Conservation (phyloP, 345 rosid genomes). For the Populus ilicifolia region DNA sequence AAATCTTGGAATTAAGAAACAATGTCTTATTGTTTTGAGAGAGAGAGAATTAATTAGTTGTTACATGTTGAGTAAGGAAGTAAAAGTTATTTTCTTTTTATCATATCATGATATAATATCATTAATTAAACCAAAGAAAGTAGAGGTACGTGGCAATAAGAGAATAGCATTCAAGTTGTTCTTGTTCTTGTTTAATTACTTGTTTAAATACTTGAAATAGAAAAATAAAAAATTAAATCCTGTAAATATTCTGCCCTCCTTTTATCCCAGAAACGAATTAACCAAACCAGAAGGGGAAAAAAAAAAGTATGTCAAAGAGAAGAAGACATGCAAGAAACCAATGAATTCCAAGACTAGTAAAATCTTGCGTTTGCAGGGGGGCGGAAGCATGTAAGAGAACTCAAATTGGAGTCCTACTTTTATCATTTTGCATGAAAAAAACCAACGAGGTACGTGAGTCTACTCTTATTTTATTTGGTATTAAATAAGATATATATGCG, state of each 20-base stretch:
- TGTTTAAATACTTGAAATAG: background rate
- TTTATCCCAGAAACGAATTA: background rate
- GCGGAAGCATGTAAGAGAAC: background rate
- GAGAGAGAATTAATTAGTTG: background rate
- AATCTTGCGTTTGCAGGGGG: background rate
- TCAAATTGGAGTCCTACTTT: background rate
- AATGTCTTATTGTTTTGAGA: background rate
- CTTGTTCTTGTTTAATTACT: background rate
- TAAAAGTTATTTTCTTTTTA: background rate
- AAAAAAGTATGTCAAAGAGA: background rate
- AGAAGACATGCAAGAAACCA: background rate
- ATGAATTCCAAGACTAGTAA: background rate
- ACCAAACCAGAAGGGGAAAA: background rate
- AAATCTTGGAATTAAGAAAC: slow-evolving; percentile 15
- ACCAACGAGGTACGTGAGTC: background rate
- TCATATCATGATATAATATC: no score
- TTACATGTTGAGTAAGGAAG: background rate
- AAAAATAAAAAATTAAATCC: background rate
- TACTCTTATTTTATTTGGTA: background rate
- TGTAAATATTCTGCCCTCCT: background rate
- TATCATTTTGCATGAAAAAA: background rate
- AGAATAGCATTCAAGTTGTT: background rate
- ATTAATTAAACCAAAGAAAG: background rate
- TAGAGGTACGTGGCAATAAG: background rate
- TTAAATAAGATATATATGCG: background rate